Evolutionary conservation across 2,329 filamentous ascomycete species (phyloP).

Genomic region (Elsinoe perseae): DNA sequence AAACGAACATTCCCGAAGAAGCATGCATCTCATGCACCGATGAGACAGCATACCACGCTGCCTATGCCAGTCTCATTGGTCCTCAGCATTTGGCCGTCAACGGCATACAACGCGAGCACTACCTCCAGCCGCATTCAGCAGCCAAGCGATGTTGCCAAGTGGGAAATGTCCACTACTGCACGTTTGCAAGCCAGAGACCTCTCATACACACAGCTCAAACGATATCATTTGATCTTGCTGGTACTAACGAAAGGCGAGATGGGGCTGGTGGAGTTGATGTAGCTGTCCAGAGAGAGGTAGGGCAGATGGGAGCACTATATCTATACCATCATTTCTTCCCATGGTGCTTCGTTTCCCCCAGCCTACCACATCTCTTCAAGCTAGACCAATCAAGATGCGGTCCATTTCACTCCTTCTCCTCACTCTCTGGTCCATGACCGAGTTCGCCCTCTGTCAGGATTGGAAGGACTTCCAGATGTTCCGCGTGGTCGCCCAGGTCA

Average conservation of each 20-base stretch:
- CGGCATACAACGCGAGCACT: background rate
- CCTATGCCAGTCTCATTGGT: background rate
- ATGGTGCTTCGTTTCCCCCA: too few species aligned
- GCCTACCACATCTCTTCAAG: background rate
- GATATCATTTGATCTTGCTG: background rate
- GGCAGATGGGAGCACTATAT: too few species aligned
- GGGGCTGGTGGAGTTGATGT: background rate
- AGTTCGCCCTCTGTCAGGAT: background rate
- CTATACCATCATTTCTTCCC: too few species aligned
- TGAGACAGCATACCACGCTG: background rate
- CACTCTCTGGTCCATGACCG: background rate
- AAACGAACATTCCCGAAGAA: background rate
- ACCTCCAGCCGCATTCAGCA: background rate
- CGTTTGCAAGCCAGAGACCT: background rate
- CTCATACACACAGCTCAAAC: background rate
- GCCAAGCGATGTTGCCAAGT: conserved; percentile 2
- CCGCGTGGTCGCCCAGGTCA: background rate
- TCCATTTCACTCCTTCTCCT: background rate
- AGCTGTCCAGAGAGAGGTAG: too few species aligned
- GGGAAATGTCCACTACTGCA: background rate
- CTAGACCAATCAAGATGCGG: background rate
- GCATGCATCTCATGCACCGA: background rate
- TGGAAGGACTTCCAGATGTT: background rate
- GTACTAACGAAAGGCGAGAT: background rate
- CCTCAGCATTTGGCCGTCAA: background rate